Base-by-base conservation (phyloP, 257 asterid genomes). In the Mentha longifolia region DNA sequence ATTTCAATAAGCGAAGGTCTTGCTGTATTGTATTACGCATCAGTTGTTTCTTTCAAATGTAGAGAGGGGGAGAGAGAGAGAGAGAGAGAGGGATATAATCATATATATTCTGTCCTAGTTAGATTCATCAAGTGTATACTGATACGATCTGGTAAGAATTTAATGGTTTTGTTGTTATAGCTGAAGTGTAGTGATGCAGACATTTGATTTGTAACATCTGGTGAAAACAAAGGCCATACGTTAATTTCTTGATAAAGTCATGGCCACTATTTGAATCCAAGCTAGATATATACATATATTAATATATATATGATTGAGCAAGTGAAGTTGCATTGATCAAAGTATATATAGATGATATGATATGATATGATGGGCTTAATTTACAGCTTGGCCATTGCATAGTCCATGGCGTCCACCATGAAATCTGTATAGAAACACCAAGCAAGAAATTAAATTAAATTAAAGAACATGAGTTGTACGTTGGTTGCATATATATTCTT, bases 331-430 rank as follows among this genome's bases (percentile, higher is more conserved):
- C 15, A 9, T 35, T 19, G 7, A 58, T 37, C 6, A 37, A 35
- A n/a, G 58, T 47, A 28, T 28, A 28, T 2, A 28, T 28, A 28
- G 1, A 22, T 22, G n/a, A n/a, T n/a, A n/a, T n/a, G n/a, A 22
- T 22, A 22, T 22, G 2, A 28, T 28, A 28, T 28, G 31, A 28
- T 28, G 31, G 31, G 3, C 31, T 22, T 28, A 28, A 28, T 80
- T 80, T 84, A 80, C 73, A 83, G 39, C 79, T 77, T 86, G 14
- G 70, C 20, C 68, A 86, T 73, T 25, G 85, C 81, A 67, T 66
- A 61, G 73, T 86, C 91, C 88, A 86, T 86, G 6, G 61, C 81
- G 55, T 86, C 88, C 81, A 79, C 91, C 49, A 82, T 70, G 74
- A 80, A 85, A 68, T 83, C 90, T 85, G 86, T 22, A 72, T 30